Evolutionary conservation across 2,329 filamentous ascomycete species (phyloP).

Genomic region (Gnomoniopsis smithogilvyi): DNA sequence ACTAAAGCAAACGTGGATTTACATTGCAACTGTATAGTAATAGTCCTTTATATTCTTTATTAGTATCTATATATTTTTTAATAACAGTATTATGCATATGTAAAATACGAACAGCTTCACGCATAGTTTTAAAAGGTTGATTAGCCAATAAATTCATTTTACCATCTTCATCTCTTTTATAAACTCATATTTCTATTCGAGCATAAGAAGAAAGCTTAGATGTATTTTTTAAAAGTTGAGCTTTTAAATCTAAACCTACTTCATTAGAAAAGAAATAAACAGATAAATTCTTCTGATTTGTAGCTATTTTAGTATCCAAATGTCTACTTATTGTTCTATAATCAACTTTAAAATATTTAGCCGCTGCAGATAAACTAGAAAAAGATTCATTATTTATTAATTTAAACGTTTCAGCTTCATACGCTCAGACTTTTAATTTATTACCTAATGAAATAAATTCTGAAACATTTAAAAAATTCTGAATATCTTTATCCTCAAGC

Average conservation of each 20-base stretch:
- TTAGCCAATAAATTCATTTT: slow-evolving; percentile 14
- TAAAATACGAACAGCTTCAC: slow-evolving; percentile 13
- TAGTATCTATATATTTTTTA: slow-evolving; percentile 18
- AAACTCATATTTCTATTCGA: slow-evolving; percentile 8
- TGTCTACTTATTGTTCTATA: slow-evolving; percentile 16
- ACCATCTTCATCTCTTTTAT: slow-evolving; percentile 12
- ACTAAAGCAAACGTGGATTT: background rate
- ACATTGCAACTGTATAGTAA: slow-evolving; percentile 13
- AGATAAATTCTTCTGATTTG: slow-evolving; percentile 14
- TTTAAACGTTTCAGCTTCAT: background rate
- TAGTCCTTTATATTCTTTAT: slow-evolving; percentile 18
- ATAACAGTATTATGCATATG: slow-evolving; percentile 12
- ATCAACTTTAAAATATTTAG: slow-evolving; percentile 19
- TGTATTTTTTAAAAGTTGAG: slow-evolving; percentile 15
- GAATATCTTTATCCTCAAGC: background rate
- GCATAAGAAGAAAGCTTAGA: background rate
- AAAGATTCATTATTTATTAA: slow-evolving; percentile 10
- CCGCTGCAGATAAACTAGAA: slow-evolving; percentile 13
- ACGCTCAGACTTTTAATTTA: slow-evolving; percentile 1
- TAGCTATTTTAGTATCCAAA: slow-evolving; percentile 17
- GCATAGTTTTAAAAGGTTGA: slow-evolving; percentile 17
- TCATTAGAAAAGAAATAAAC: slow-evolving; percentile 11
- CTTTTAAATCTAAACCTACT: slow-evolving; percentile 13
- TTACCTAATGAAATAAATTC: slow-evolving; percentile 1
- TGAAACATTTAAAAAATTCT: background rate